Conservation (phyloP, 2,329 filamentous ascomycete species). For the Cadophora sp. region DNA sequence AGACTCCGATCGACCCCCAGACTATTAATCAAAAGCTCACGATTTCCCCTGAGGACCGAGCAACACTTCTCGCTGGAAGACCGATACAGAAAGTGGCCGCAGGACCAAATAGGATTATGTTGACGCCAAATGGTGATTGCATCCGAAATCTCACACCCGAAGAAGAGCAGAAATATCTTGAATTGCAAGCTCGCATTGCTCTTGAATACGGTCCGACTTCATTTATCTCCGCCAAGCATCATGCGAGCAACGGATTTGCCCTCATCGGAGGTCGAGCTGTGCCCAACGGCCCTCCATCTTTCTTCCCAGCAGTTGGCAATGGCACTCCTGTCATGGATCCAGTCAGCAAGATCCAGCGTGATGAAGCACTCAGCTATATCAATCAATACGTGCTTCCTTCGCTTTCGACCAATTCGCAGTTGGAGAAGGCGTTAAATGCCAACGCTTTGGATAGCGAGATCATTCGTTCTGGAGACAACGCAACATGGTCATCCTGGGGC, state of each 20-base stretch:
- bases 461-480: conserved; percentile 36
- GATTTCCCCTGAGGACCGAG: conserved; percentile 61
- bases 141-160: conserved; percentile 73
- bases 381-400: conserved; percentile 70
- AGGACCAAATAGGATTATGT: conserved; percentile 67
- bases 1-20: conserved; percentile 40
- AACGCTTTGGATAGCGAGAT: conserved; percentile 42
- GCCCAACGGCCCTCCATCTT: conserved; percentile 67
- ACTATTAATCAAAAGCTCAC: conserved; percentile 50
- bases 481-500: conserved; percentile 41
- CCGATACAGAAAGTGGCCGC: conserved; percentile 68
- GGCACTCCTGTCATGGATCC: conserved; percentile 57
- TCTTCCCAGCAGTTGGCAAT: conserved; percentile 56
- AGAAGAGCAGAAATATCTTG: conserved; percentile 74
- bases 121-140: conserved; percentile 79
- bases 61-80: conserved; percentile 59
- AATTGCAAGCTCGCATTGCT: conserved; percentile 67
- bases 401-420: conserved; percentile 44
- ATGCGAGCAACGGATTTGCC: conserved; percentile 62
- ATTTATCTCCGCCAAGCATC: conserved; percentile 62
- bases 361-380: conserved; percentile 71
- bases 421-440: conserved; percentile 45
- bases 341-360: conserved; percentile 68
- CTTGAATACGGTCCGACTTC: conserved; percentile 59
- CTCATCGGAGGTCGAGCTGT: conserved; percentile 70